A percentile compares a stretch with the other conserved stretches of the same genome.
Conservation (phyloP, 371 early-diverging fungal genomes). For the Nematocida sp. region DNA sequence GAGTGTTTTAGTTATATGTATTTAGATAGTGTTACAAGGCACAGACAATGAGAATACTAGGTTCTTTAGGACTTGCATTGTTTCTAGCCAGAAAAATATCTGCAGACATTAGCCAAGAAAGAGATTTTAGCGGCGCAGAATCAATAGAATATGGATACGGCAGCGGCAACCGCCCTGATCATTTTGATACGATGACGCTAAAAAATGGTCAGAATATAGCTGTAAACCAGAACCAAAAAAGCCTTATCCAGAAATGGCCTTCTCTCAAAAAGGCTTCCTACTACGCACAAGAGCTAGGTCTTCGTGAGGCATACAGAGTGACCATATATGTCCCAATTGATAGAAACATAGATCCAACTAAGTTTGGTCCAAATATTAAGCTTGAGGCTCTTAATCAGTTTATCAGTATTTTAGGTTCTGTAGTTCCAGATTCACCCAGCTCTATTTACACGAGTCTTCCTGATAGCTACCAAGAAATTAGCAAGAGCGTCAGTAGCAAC, state of each 20-base stretch:
- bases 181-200: neutral
- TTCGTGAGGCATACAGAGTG: neutral
- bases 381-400: neutral
- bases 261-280: neutral
- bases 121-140: neutral
- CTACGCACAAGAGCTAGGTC: slow-evolving; percentile 6
- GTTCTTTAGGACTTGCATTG: slow-evolving; percentile 28
- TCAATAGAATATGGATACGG: too few relatives aligned
- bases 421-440: neutral
- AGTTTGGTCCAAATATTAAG: slow-evolving; percentile 24
- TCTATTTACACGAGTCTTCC: slow-evolving; percentile 22
- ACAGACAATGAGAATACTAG: slow-evolving; percentile 27
- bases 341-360: neutral
- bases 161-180: too few relatives aligned
- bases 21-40: neutral
- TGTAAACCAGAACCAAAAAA: slow-evolving; percentile 10
- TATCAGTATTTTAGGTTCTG: neutral
- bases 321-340: slow-evolving; percentile 10
- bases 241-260: slow-evolving; percentile 13
- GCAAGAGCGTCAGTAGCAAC: neutral
- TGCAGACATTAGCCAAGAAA: neutral
- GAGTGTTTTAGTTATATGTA: slow-evolving; percentile 31
- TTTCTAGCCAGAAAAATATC: slow-evolving; percentile 9
- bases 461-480: neutral
- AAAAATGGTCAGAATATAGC: neutral